phyloP scores from a whole-genome alignment of 441 rosid genomes.

The Brassica balearica region DNA sequence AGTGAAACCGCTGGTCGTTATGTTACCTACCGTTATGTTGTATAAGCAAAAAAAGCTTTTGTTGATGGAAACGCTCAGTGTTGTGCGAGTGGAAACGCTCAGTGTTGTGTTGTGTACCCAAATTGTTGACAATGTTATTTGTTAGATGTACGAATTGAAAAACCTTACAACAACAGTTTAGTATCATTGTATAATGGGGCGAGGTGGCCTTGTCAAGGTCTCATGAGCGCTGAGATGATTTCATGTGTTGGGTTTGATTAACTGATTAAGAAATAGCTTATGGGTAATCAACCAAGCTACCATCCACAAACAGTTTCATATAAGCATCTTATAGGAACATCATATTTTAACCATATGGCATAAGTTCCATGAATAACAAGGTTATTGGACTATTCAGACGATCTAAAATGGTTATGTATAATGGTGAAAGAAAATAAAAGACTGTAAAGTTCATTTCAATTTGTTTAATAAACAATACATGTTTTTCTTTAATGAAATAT shows the following conservation, averaged over 20 bases:
- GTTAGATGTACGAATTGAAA: not conserved
- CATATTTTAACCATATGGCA: too few species aligned
- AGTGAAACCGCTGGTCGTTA: constrained; percentile 97
- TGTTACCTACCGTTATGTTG: constrained; percentile 84
- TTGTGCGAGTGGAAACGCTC: too few species aligned
- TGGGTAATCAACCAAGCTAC: not conserved
- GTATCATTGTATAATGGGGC: not conserved
- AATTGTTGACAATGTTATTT: not conserved
- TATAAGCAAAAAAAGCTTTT: constrained; percentile 37
- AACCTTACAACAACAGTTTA: not conserved
- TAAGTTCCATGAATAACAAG: too few species aligned
- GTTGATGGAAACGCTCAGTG: not conserved
- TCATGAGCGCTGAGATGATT: not conserved
- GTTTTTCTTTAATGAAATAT: too few species aligned
- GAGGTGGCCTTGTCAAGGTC: not conserved
- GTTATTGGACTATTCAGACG: too few species aligned
- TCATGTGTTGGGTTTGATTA: not conserved
- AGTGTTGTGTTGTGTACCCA: not conserved
- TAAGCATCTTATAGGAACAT: too few species aligned
- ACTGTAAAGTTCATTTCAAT: too few species aligned
- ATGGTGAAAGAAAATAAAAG: too few species aligned
- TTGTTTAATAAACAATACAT: too few species aligned
- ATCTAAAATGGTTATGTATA: too few species aligned
- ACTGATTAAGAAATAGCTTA: not conserved
- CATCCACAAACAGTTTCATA: too few species aligned